Evolutionary conservation across 2,329 filamentous ascomycete species (phyloP).

Genomic region (Aureobasidium namibiae): DNA sequence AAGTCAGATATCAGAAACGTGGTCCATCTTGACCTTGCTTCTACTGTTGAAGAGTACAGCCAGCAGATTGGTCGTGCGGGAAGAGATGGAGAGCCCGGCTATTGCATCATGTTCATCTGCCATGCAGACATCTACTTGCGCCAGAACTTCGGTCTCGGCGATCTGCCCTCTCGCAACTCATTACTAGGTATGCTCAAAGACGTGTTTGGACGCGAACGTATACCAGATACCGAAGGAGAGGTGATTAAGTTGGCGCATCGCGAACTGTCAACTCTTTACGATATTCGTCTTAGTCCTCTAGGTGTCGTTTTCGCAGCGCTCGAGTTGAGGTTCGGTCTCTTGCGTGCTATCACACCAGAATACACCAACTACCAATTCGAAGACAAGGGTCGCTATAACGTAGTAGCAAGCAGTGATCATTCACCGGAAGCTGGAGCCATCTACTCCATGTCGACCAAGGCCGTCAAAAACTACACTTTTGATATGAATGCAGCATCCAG

Average conservation of each 20-base stretch:
- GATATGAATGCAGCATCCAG: slow-evolving; percentile 38
- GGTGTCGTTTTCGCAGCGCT: slow-evolving; percentile 47
- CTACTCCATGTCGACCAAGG: slow-evolving; percentile 32
- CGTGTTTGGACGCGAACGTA: slow-evolving; percentile 35
- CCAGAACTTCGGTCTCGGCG: slow-evolving; percentile 53
- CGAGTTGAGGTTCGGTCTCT: slow-evolving; percentile 49
- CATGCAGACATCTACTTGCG: slow-evolving; percentile 50
- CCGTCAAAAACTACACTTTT: slow-evolving; percentile 37
- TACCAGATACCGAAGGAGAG: slow-evolving; percentile 29
- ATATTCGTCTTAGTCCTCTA: slow-evolving; percentile 38
- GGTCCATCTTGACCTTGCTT: slow-evolving; percentile 45
- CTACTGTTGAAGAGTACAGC: slow-evolving; percentile 49
- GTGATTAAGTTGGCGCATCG: slow-evolving; percentile 41
- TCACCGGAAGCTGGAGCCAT: slow-evolving; percentile 40
- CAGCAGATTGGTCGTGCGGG: slow-evolving; percentile 52
- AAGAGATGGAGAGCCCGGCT: slow-evolving; percentile 44
- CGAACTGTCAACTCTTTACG: slow-evolving; percentile 41
- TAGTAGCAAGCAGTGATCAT: slow-evolving; percentile 25
- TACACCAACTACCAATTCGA: slow-evolving; percentile 50
- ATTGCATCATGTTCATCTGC: slow-evolving; percentile 52
- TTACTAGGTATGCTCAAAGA: slow-evolving; percentile 42
- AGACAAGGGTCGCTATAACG: slow-evolving; percentile 17
- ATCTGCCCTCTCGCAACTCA: slow-evolving; percentile 47
- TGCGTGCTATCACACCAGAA: slow-evolving; percentile 50
- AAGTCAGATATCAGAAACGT: slow-evolving; percentile 49